Conservation (phyloP, 371 early-diverging fungal species). For the Mortierella sp. region DNA sequence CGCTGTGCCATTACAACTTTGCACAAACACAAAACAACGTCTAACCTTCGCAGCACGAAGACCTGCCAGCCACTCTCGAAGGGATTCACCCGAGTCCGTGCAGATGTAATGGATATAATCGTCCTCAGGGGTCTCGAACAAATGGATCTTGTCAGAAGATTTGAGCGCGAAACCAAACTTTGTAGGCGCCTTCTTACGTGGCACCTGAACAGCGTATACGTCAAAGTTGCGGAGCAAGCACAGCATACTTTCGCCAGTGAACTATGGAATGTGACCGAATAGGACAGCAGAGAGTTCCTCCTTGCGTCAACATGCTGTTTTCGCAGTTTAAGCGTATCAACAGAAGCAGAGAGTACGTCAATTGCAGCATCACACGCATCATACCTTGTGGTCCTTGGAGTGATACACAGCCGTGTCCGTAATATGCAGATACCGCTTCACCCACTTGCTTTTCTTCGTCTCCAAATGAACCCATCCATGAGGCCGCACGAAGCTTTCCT, state of each 20-base stretch:
- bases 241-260: constrained; percentile 67
- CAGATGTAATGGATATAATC: constrained; percentile 88
- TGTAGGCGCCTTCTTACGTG: constrained; percentile 78
- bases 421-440: constrained; percentile 74
- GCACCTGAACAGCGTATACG: constrained; percentile 78
- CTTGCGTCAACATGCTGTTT: neutral
- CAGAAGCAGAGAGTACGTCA: neutral
- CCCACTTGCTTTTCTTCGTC: constrained; percentile 82
- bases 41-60: constrained; percentile 81
- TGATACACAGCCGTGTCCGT: constrained; percentile 75
- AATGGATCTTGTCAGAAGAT: constrained; percentile 77
- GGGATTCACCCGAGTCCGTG: constrained; percentile 75
- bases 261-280: constrained; percentile 33
- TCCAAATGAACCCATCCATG: constrained; percentile 79
- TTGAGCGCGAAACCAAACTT: constrained; percentile 86
- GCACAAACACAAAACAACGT: too few species aligned
- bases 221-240: constrained; percentile 80
- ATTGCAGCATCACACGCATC: neutral
- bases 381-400: constrained; percentile 77
- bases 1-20: too few species aligned
- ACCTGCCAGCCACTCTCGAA: constrained; percentile 89
- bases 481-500: constrained; percentile 55
- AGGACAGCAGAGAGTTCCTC: neutral
- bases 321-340: neutral
- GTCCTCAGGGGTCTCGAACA: constrained; percentile 84